phyloP scores from a whole-genome alignment of 768 basidiomycete species.

The Chalciporus pseudorubinellus region DNA sequence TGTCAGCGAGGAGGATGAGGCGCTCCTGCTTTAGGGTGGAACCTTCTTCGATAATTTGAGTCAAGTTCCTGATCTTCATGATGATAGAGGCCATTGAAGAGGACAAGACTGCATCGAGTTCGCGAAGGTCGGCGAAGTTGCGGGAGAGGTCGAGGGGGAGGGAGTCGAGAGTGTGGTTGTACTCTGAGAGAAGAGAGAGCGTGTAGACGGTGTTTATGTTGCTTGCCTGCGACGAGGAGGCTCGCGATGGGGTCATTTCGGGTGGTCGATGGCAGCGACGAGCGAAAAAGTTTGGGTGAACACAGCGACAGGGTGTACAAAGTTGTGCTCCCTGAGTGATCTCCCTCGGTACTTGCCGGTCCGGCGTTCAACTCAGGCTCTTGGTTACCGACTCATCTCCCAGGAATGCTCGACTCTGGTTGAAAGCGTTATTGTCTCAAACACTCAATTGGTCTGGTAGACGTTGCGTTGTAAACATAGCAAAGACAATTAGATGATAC shows the following conservation, averaged over 20 bases:
- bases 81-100: slow-evolving; percentile 82
- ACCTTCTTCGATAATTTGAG: slow-evolving; percentile 69
- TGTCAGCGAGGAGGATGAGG: slow-evolving; percentile 84
- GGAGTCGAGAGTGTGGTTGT: slow-evolving; percentile 89
- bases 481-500: slow-evolving; percentile 18
- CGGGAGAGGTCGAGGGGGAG: slow-evolving; percentile 93
- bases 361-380: slow-evolving; percentile 14
- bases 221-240: slow-evolving; percentile 25
- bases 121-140: slow-evolving; percentile 92
- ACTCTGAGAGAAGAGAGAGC: slow-evolving; percentile 73
- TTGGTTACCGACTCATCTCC: too few species aligned
- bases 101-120: slow-evolving; percentile 97
- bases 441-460: background rate
- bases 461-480: slow-evolving; percentile 1
- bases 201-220: slow-evolving; percentile 53
- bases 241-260: slow-evolving; percentile 39
- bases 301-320: slow-evolving; percentile 8
- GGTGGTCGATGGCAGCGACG: slow-evolving; percentile 1
- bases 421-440: slow-evolving; percentile 4
- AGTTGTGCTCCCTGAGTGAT: slow-evolving; percentile 5
- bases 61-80: slow-evolving; percentile 72
- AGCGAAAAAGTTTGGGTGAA: background rate
- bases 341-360: slow-evolving; percentile 30
- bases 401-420: too few species aligned
- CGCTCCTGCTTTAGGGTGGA: slow-evolving; percentile 62